phyloP scores from a whole-genome alignment of 2,329 filamentous ascomycete genomes.

The Helminthosporium solani region DNA sequence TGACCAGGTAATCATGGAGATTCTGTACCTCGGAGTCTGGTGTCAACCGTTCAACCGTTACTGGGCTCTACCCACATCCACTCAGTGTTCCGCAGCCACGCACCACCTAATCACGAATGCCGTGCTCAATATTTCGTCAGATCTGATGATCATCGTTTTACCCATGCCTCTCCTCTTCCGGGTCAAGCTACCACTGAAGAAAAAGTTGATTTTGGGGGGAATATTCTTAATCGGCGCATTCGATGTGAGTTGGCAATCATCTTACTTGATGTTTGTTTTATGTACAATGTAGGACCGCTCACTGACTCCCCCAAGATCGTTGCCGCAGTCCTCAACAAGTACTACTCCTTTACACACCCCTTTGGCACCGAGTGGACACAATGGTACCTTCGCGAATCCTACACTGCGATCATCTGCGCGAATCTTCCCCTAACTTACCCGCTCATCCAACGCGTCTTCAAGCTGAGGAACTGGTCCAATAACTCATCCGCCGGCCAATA shows the following conservation, averaged over 20 bases:
- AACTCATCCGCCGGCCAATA: constrained; percentile 17
- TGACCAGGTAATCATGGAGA: constrained; percentile 43
- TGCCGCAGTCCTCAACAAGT: constrained; percentile 61
- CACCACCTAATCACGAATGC: constrained; percentile 45
- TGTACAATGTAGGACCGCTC: constrained; percentile 4
- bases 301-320: constrained; percentile 45
- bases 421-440: constrained; percentile 64
- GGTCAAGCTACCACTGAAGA: constrained; percentile 45
- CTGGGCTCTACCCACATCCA: constrained; percentile 51
- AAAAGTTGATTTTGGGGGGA: constrained; percentile 56
- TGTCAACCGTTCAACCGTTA: constrained; percentile 56
- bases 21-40: constrained; percentile 57
- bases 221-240: constrained; percentile 58
- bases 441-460: constrained; percentile 53
- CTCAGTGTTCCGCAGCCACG: constrained; percentile 47
- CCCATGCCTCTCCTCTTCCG: constrained; percentile 50
- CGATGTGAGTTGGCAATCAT: constrained; percentile 18
- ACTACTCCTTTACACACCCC: constrained; percentile 60
- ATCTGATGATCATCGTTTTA: constrained; percentile 48
- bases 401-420: constrained; percentile 60
- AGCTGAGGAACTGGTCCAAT: constrained; percentile 34
- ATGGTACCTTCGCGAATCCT: constrained; percentile 61
- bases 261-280: background rate
- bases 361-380: constrained; percentile 59
- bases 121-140: constrained; percentile 49